A percentile compares a stretch with the other conserved stretches of the same genome.
Conservation (phyloP, 2,329 filamentous ascomycete species). For the Fusarium pseudocircinatum region DNA sequence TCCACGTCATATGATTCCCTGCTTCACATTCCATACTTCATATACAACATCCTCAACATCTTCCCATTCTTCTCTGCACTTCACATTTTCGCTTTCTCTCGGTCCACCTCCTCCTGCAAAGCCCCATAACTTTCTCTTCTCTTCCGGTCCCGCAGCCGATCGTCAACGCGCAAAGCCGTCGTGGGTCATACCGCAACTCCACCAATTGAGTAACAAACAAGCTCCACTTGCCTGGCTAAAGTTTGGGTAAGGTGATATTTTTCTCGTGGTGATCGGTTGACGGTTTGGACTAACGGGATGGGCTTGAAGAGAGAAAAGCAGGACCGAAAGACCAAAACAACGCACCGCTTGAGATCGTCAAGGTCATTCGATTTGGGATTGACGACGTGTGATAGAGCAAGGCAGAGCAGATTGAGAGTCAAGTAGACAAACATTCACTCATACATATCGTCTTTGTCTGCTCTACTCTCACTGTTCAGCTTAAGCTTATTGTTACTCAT, state of each 20-base stretch:
- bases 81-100: constrained; percentile 14
- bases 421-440: neutral
- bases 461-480: neutral
- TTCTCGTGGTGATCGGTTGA: constrained; percentile 12
- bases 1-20: constrained; percentile 31
- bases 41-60: neutral
- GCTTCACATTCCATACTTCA: neutral
- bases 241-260: constrained; percentile 27
- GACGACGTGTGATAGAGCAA: neutral
- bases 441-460: neutral
- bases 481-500: neutral
- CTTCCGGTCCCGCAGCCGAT: constrained; percentile 17
- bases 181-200: neutral
- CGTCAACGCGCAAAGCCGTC: constrained; percentile 7
- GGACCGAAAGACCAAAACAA: constrained; percentile 1
- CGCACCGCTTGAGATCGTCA: constrained; percentile 21
- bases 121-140: constrained; percentile 15
- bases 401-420: neutral
- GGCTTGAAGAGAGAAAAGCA: neutral
- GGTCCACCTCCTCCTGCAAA: neutral
- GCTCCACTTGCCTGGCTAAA: constrained; percentile 9
- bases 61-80: neutral
- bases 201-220: neutral
- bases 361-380: constrained; percentile 11
- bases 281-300: constrained; percentile 6